A percentile compares a stretch with the other conserved stretches of the same genome.
Conservation (phyloP, 768 basidiomycete genomes). For the Agaricus subrufescens region DNA sequence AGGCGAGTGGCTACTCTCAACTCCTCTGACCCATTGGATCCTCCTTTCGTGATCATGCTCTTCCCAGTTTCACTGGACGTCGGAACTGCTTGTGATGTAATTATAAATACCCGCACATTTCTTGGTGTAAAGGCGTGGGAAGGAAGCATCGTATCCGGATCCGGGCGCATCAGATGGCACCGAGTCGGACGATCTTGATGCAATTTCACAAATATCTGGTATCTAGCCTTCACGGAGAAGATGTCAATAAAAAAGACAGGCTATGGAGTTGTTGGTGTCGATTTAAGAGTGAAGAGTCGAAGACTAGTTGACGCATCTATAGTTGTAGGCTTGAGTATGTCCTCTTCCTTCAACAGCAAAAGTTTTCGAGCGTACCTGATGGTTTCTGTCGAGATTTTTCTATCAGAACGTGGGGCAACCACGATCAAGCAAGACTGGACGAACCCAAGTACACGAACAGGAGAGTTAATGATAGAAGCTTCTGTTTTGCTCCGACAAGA, state of each 20-base stretch:
- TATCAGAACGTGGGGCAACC: neutral
- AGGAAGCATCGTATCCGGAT: neutral
- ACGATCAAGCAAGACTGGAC: neutral
- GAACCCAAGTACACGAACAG: too few species aligned
- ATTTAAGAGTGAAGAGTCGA: too few species aligned
- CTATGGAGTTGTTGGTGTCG: too few species aligned
- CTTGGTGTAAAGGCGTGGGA: conserved; percentile 3
- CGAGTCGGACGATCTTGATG: neutral
- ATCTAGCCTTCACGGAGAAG: conserved; percentile 6
- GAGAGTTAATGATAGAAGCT: too few species aligned
- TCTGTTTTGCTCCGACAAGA: too few species aligned
- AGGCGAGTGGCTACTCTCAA: neutral
- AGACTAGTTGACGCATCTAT: too few species aligned
- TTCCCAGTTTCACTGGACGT: conserved; percentile 13
- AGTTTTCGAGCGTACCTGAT: too few species aligned
- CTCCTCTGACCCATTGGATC: conserved; percentile 12
- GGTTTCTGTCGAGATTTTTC: too few species aligned
- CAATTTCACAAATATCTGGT: neutral
- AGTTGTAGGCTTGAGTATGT: too few species aligned
- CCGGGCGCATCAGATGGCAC: neutral
- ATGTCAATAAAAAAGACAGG: conserved; percentile 6
- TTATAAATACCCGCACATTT: neutral
- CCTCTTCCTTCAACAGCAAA: too few species aligned
- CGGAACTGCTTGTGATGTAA: conserved; percentile 15
- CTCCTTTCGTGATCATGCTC: conserved; percentile 5